Evolutionary conservation across 139 green algal species (phyloP), one percentile per base, ranked within the genome.

Genomic region (Ettlia oleoabundans): DNA sequence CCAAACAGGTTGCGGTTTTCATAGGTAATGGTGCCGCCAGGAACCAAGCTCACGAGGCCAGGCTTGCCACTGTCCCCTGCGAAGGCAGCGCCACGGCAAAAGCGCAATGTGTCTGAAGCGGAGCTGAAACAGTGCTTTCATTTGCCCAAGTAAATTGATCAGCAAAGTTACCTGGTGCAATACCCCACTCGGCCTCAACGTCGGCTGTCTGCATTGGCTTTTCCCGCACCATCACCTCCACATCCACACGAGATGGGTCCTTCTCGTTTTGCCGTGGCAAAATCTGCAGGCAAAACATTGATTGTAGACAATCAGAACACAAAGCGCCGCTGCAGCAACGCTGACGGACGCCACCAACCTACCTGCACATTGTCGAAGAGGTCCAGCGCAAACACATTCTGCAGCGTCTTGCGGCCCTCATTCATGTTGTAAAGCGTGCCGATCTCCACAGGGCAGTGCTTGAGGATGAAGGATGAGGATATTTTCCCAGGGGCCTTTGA

Each of bases 291-390:
- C 55, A 65, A 9, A 22, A 5, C 18, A 65, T 65, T 65, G 55
- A n/a, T 28, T 28, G 18, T 65, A n/a, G 55, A 15, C 18, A 10
- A 58, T 58, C 10, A 58, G 47, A 10, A n/a, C 21, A n/a, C 55
- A 65, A 65, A 5, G 18, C 15, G 15, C 5, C 9, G 55, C 18
- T n/a, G 55, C 55, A 65, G 18, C 21, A 28, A 65, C 18, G 18
- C 55, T 6, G n/a, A 24, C n/a, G 8, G 32, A 30, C 58, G 18
- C 58, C 58, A 21, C 21, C 63, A n/a, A 69, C 63, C 2, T 5
- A 93, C 82, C 89, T 96, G 91, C 15, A 96, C 91, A 78, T 95
- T 96, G 74, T 95, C 92, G 75, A 96, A 96, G 5, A 97, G 85
- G 76, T 94, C 86, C 68, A 95, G 53, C 7, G 84, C 82, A 82